These are phyloP conservation scores for Serendipita indica DNA, from an alignment of 768 basidiomycete genomes.

Conservation along the genomic window DNA sequence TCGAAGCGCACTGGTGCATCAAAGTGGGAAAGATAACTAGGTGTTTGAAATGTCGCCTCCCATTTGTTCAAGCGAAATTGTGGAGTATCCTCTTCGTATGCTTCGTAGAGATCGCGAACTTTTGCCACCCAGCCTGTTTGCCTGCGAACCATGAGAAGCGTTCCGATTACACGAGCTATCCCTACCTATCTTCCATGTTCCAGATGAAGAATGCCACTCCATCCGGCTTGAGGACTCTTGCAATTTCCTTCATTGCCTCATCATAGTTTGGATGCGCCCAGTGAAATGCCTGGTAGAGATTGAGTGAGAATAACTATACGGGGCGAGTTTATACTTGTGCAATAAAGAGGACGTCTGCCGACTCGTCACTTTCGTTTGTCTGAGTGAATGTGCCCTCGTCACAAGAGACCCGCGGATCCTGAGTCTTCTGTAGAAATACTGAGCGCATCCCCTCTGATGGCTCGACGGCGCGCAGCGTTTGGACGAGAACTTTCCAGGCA, in stretches of 20 bases:
- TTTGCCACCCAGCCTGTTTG: constrained; percentile 59
- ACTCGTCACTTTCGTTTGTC: constrained; percentile 43
- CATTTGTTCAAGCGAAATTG: constrained; percentile 69
- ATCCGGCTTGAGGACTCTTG: constrained; percentile 62
- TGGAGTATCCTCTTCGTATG: constrained; percentile 55
- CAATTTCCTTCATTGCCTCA: constrained; percentile 57
- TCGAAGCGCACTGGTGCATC: constrained; percentile 39
- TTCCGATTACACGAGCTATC: neutral
- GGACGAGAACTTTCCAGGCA: constrained; percentile 36
- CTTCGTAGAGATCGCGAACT: constrained; percentile 53
- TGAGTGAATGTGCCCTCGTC: constrained; percentile 57
- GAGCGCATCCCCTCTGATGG: constrained; percentile 75
- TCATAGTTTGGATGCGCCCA: constrained; percentile 71
- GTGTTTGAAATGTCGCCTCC: constrained; percentile 52
- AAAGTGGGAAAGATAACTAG: constrained; percentile 46
- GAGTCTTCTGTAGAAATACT: constrained; percentile 18
- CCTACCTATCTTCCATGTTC: constrained; percentile 78
- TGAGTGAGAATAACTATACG: neutral
- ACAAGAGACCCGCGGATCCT: constrained; percentile 38
- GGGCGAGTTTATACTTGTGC: constrained; percentile 41
- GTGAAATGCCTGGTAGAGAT: constrained; percentile 60
- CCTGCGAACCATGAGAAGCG: constrained; percentile 21
- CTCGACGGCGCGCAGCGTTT: constrained; percentile 54
- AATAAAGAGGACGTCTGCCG: constrained; percentile 66
- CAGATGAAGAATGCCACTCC: constrained; percentile 65